Conservation (phyloP, 257 asterid genomes). For the Sherardia arvensis region DNA sequence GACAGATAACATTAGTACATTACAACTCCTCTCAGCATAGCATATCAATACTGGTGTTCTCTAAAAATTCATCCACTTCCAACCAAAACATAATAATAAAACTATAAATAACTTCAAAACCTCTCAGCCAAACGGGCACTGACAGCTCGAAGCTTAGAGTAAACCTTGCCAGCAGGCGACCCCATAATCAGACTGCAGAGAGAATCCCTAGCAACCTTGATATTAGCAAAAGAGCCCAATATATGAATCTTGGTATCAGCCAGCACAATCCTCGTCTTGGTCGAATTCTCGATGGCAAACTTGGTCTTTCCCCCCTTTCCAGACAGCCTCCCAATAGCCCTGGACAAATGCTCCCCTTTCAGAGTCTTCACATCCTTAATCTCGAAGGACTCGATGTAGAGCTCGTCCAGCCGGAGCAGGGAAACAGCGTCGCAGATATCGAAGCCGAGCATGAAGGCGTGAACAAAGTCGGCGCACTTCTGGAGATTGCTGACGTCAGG, state of each 20-base stretch:
- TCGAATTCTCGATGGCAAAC: constrained; percentile 76
- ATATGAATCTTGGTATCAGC: constrained; percentile 80
- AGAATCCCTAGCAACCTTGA: constrained; percentile 77
- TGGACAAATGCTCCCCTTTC: constrained; percentile 73
- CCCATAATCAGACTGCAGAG: constrained; percentile 82
- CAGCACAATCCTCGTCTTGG: constrained; percentile 73
- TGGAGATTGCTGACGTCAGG: constrained; percentile 86
- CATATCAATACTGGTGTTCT: not conserved
- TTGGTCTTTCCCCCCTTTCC: constrained; percentile 93
- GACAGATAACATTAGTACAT: not conserved
- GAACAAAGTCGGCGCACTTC: constrained; percentile 84
- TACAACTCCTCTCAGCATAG: not conserved
- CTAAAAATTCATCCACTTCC: not conserved
- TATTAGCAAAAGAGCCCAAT: constrained; percentile 68
- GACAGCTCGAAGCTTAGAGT: constrained; percentile 76
- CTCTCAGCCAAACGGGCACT: constrained; percentile 69
- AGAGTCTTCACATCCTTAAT: constrained; percentile 84
- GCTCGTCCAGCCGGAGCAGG: constrained; percentile 71
- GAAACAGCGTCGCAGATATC: constrained; percentile 63
- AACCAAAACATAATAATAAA: not conserved
- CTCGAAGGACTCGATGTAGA: constrained; percentile 75
- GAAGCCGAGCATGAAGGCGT: constrained; percentile 81
- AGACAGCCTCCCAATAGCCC: constrained; percentile 78
- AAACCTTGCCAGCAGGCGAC: constrained; percentile 87
- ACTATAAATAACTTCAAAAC: constrained; percentile 30